phyloP scores from a whole-genome alignment of 1,284 basidiomycete species.

The Ceratobasidium sp. region DNA sequence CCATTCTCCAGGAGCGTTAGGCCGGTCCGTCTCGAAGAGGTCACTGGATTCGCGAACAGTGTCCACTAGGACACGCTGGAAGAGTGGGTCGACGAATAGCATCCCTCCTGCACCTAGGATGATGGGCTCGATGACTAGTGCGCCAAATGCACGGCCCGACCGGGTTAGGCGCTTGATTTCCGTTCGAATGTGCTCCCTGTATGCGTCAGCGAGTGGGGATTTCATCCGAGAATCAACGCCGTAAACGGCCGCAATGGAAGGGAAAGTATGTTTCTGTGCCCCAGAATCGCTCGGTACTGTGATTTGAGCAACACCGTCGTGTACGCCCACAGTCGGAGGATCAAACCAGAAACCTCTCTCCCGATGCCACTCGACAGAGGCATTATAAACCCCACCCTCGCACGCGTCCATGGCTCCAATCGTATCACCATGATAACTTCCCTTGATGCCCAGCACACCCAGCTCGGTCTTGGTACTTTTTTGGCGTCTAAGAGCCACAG shows the following conservation, averaged over 20 bases:
- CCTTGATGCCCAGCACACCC: slow-evolving; percentile 85
- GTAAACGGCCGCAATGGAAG: slow-evolving; percentile 70
- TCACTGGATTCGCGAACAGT: slow-evolving; percentile 65
- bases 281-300: slow-evolving; percentile 56
- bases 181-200: slow-evolving; percentile 65
- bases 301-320: slow-evolving; percentile 65
- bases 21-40: slow-evolving; percentile 51
- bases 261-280: slow-evolving; percentile 47
- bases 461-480: slow-evolving; percentile 54
- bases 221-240: slow-evolving; percentile 68
- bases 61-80: slow-evolving; percentile 87
- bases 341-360: slow-evolving; percentile 94
- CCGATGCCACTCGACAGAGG: slow-evolving; percentile 89
- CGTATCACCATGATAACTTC: slow-evolving; percentile 97
- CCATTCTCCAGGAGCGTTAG: slow-evolving; percentile 54
- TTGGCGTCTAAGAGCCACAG: slow-evolving; percentile 61
- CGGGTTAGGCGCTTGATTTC: slow-evolving; percentile 60
- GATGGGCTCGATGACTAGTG: slow-evolving; percentile 88
- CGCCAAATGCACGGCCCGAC: slow-evolving; percentile 58
- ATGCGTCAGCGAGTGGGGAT: slow-evolving; percentile 67
- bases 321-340: slow-evolving; percentile 76
- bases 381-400: slow-evolving; percentile 82
- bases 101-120: slow-evolving; percentile 96
- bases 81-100: slow-evolving; percentile 96
- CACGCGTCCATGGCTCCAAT: slow-evolving; percentile 98